Conservation (phyloP, 768 basidiomycete genomes). For the Cystobasidiopsis lactophilus region DNA sequence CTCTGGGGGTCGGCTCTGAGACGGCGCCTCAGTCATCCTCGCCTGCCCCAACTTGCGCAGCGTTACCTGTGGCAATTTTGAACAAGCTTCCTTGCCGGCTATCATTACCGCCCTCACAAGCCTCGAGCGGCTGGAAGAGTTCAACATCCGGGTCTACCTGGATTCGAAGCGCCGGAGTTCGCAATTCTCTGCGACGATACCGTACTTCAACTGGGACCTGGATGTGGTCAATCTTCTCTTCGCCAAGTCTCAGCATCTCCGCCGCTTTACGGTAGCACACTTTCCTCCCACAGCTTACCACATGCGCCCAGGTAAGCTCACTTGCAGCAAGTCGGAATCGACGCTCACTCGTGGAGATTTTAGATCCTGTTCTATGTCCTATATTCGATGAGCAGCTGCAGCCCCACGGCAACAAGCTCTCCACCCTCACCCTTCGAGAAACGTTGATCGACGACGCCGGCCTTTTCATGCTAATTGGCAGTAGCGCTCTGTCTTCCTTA, state of each 20-base stretch:
- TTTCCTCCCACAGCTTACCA: neutral
- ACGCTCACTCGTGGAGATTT: neutral
- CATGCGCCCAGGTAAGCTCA: too few species aligned
- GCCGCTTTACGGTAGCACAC: constrained; percentile 5
- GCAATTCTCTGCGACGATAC: constrained; percentile 2
- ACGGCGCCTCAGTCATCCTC: neutral
- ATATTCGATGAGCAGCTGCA: neutral
- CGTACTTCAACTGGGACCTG: constrained; percentile 5
- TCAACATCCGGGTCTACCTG: constrained; percentile 10
- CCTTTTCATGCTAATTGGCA: constrained; percentile 3
- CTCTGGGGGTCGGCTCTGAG: neutral
- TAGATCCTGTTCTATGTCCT: neutral
- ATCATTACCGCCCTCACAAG: constrained; percentile 1
- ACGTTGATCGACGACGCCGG: constrained; percentile 10
- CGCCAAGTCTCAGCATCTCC: constrained; percentile 1
- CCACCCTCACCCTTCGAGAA: constrained; percentile 6
- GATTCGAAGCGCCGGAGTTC: constrained; percentile 3
- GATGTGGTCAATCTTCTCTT: constrained; percentile 2
- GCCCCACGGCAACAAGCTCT: neutral
- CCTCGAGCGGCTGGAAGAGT: constrained; percentile 1
- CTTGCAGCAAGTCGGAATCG: too few species aligned
- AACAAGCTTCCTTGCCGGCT: neutral
- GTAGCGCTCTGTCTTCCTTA: neutral
- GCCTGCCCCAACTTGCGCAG: neutral
- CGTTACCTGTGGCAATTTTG: constrained; percentile 7